These are phyloP conservation scores for Falciphora oryzae DNA, from an alignment of 2,329 filamentous ascomycete species.

Conservation along the genomic window DNA sequence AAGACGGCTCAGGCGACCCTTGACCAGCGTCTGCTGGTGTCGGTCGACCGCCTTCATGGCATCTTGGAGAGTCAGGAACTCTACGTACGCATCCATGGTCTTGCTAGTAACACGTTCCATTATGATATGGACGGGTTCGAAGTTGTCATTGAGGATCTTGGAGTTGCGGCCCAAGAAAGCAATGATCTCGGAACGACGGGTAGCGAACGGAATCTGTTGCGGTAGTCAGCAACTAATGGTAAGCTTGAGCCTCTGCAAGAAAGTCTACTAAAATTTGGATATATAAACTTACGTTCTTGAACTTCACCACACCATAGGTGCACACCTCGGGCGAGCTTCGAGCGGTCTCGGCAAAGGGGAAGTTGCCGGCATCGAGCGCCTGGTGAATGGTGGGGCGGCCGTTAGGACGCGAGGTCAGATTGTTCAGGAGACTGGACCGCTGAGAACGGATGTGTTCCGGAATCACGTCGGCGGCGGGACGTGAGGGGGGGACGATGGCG, in stretches of 20 bases:
- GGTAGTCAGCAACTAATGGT: neutral
- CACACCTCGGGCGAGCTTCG: slow-evolving; percentile 19
- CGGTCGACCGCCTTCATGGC: slow-evolving; percentile 48
- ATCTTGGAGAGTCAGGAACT: slow-evolving; percentile 47
- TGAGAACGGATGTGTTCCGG: slow-evolving; percentile 19
- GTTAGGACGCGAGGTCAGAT: slow-evolving; percentile 26
- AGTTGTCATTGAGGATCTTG: slow-evolving; percentile 45
- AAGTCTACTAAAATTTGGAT: neutral
- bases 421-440: slow-evolving; percentile 33
- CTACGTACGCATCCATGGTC: slow-evolving; percentile 56
- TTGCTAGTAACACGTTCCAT: slow-evolving; percentile 59
- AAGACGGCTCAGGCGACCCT: slow-evolving; percentile 41
- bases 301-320: slow-evolving; percentile 39
- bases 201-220: slow-evolving; percentile 48
- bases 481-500: neutral
- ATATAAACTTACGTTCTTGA: slow-evolving; percentile 41
- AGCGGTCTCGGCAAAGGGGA: slow-evolving; percentile 41
- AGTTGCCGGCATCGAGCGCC: slow-evolving; percentile 33
- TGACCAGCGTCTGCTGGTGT: slow-evolving; percentile 32
- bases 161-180: slow-evolving; percentile 55
- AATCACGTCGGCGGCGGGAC: neutral
- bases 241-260: too few relatives aligned
- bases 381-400: slow-evolving; percentile 28
- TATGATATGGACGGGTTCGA: slow-evolving; percentile 56
- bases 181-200: slow-evolving; percentile 47